Evolutionary conservation across 73 alveolate genomes (phyloP).

Genomic region (Paramecium bursaria): DNA sequence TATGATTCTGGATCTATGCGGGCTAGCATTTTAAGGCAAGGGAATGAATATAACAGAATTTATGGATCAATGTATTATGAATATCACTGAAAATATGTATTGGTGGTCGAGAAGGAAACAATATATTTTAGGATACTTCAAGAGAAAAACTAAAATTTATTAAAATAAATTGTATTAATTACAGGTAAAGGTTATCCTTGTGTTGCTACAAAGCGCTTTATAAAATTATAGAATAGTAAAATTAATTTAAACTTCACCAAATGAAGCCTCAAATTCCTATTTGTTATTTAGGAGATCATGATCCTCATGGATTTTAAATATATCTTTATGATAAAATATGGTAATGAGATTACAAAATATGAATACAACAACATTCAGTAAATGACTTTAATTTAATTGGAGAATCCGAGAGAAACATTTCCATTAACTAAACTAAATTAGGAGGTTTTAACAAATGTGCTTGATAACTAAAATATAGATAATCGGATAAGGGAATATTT

Average conservation of each 20-base stretch:
- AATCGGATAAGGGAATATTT: no score
- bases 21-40: conserved; percentile 19
- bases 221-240: no score
- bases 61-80: conserved; percentile 25
- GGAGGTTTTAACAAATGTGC: no score
- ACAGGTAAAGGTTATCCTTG: conserved; percentile 63
- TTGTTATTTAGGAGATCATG: conserved; percentile 50
- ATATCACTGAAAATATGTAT: conserved; percentile 11
- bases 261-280: conserved; percentile 35
- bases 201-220: conserved; percentile 7
- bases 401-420: no score
- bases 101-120: conserved; percentile 50
- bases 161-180: conserved; percentile 6
- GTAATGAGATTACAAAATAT: background rate
- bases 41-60: conserved; percentile 49
- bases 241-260: background rate
- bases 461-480: no score
- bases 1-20: background rate
- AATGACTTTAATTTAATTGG: no score
- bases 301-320: conserved; percentile 59
- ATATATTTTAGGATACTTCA: conserved; percentile 17
- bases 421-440: no score
- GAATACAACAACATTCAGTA: conserved; percentile 4
- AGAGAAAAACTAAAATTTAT: conserved; percentile 17
- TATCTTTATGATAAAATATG: conserved; percentile 36